Evolutionary conservation across 176 grass and related monocot species (phyloP).

Genomic region (Ananas comosus): DNA sequence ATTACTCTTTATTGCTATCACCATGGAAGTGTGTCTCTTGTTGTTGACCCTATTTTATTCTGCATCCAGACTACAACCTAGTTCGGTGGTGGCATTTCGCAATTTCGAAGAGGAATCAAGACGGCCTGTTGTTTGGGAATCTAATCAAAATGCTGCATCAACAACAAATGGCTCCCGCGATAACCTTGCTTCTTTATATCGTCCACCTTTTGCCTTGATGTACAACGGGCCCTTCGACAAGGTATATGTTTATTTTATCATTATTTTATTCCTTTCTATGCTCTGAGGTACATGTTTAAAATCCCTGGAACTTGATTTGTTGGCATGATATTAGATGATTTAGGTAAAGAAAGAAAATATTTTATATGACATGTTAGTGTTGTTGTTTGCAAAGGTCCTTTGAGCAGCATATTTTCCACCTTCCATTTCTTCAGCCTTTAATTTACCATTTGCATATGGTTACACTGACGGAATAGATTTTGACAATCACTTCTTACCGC

Average conservation of each 20-base stretch:
- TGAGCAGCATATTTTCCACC: background rate
- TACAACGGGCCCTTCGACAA: slow-evolving; percentile 91
- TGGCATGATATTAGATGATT: background rate
- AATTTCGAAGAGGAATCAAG: slow-evolving; percentile 90
- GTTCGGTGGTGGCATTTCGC: slow-evolving; percentile 53
- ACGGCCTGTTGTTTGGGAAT: slow-evolving; percentile 77
- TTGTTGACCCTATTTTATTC: background rate
- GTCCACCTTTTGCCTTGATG: slow-evolving; percentile 81
- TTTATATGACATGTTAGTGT: background rate
- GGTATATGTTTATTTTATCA: slow-evolving; percentile 27
- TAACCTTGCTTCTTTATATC: slow-evolving; percentile 87
- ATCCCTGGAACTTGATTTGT: background rate
- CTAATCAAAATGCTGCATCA: slow-evolving; percentile 43
- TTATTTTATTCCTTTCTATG: slow-evolving; percentile 1
- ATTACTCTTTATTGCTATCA: background rate
- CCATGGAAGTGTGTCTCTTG: background rate
- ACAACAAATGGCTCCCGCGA: slow-evolving; percentile 31
- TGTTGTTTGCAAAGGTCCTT: background rate
- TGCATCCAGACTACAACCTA: slow-evolving; percentile 43
- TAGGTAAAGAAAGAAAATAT: background rate
- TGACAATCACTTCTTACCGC: background rate
- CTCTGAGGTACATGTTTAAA: background rate
- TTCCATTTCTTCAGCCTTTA: background rate
- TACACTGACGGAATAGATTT: background rate
- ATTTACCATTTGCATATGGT: background rate